phyloP scores from a whole-genome alignment of 1,284 basidiomycete genomes.

The Volvariella volvacea region DNA sequence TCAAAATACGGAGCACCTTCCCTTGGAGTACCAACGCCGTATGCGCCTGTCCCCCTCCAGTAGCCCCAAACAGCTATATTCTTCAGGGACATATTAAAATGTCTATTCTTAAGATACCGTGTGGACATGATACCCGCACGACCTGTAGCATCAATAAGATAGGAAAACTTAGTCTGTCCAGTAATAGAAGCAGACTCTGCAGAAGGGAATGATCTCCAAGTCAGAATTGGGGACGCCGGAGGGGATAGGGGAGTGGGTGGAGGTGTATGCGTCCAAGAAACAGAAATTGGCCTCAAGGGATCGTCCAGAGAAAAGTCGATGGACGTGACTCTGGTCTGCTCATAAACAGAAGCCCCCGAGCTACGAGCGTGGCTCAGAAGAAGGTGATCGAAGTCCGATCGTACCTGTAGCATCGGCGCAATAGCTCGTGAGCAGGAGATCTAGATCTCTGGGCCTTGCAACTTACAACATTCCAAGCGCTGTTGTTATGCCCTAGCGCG shows the following conservation, averaged over 20 bases:
- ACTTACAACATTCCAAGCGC: slow-evolving; percentile 63
- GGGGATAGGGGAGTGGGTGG: slow-evolving; percentile 34
- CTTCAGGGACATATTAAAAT: slow-evolving; percentile 59
- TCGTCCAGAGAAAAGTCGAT: slow-evolving; percentile 37
- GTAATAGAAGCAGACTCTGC: slow-evolving; percentile 15
- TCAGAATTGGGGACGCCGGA: slow-evolving; percentile 27
- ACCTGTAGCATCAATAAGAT: slow-evolving; percentile 66
- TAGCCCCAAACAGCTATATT: slow-evolving; percentile 78
- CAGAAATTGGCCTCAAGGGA: slow-evolving; percentile 39
- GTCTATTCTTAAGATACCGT: slow-evolving; percentile 60
- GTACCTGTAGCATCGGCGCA: slow-evolving; percentile 35
- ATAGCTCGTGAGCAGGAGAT: slow-evolving; percentile 2
- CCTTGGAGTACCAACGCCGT: slow-evolving; percentile 46
- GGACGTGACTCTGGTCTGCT: slow-evolving; percentile 44
- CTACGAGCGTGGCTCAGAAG: slow-evolving; percentile 54
- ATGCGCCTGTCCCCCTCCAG: slow-evolving; percentile 50
- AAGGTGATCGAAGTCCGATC: slow-evolving; percentile 59
- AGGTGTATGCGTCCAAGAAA: slow-evolving; percentile 38
- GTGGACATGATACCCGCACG: slow-evolving; percentile 61
- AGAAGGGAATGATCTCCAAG: slow-evolving; percentile 10
- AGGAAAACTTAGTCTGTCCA: slow-evolving; percentile 54
- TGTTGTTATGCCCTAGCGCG: slow-evolving; percentile 47
- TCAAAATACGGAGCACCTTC: slow-evolving; percentile 69
- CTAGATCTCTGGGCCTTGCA: neutral
- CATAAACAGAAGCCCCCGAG: slow-evolving; percentile 47